phyloP scores from a whole-genome alignment of 805 yeast genomes.

The Spathaspora girioi region DNA sequence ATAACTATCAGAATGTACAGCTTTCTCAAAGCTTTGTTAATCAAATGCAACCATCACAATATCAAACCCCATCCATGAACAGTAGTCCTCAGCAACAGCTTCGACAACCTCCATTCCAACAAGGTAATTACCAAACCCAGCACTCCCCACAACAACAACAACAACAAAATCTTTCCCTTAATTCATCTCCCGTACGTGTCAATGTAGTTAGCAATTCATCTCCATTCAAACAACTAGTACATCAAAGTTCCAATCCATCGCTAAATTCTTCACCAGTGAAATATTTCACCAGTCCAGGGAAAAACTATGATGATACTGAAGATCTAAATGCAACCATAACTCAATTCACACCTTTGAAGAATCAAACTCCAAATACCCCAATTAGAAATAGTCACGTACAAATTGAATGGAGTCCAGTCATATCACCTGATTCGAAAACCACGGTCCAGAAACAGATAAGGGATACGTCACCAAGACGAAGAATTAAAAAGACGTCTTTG shows the following conservation, averaged over 20 bases:
- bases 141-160: neutral
- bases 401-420: slow-evolving; percentile 43
- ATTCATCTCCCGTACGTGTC: slow-evolving; percentile 1
- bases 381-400: slow-evolving; percentile 8
- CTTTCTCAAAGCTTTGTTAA: neutral
- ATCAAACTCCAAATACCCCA: slow-evolving; percentile 19
- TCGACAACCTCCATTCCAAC: slow-evolving; percentile 3
- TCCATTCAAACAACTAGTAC: slow-evolving; percentile 6
- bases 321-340: slow-evolving; percentile 40
- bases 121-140: slow-evolving; percentile 5
- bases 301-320: slow-evolving; percentile 11
- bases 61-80: slow-evolving; percentile 1
- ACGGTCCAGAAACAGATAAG: slow-evolving; percentile 40
- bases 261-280: slow-evolving; percentile 27
- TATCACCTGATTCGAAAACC: slow-evolving; percentile 31
- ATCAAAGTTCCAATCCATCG: slow-evolving; percentile 11
- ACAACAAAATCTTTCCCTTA: neutral
- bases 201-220: neutral
- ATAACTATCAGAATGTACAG: neutral
- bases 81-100: neutral
- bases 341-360: slow-evolving; percentile 38
- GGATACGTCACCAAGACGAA: slow-evolving; percentile 44
- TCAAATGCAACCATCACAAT: slow-evolving; percentile 3
- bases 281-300: slow-evolving; percentile 23
- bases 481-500: slow-evolving; percentile 58